Conservation (phyloP, 345 rosid species). For the Bruguiera gymnorhiza region DNA sequence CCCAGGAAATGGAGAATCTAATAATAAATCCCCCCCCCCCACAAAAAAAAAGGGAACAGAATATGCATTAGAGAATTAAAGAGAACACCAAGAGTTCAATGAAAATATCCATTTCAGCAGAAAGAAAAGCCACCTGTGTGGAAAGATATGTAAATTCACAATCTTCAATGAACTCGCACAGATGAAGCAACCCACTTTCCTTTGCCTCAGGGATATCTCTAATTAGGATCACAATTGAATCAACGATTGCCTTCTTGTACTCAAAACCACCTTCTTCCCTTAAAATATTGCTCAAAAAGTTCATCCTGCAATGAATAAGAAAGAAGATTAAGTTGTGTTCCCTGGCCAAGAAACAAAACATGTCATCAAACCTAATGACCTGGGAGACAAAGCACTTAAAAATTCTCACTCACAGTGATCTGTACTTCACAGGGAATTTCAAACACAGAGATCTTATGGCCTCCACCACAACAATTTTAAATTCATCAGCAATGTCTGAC, state of each 20-base stretch:
- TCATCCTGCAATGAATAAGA: slow-evolving; percentile 66
- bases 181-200: slow-evolving; percentile 95
- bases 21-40: slow-evolving; percentile 1
- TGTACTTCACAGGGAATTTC: slow-evolving; percentile 93
- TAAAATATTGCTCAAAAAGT: slow-evolving; percentile 93
- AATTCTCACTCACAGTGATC: slow-evolving; percentile 68
- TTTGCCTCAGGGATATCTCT: slow-evolving; percentile 98
- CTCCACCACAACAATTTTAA: slow-evolving; percentile 97
- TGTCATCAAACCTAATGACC: neutral
- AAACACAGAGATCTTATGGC: slow-evolving; percentile 95
- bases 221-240: slow-evolving; percentile 93
- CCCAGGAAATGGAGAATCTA: slow-evolving; percentile 99
- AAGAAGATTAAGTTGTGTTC: neutral
- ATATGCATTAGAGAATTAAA: neutral
- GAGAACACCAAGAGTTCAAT: neutral
- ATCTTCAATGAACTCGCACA: slow-evolving; percentile 97
- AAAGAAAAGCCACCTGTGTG: slow-evolving; percentile 61
- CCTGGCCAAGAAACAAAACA: neutral
- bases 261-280: slow-evolving; percentile 99
- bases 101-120: neutral
- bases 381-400: slow-evolving; percentile 1
- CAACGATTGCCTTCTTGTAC: slow-evolving; percentile 94
- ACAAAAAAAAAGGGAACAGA: slow-evolving; percentile 5
- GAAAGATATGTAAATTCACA: slow-evolving; percentile 99
- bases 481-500: slow-evolving; percentile 99